Evolutionary conservation across 2,329 filamentous ascomycete genomes (phyloP).

Genomic region (Parastagonospora avenae): DNA sequence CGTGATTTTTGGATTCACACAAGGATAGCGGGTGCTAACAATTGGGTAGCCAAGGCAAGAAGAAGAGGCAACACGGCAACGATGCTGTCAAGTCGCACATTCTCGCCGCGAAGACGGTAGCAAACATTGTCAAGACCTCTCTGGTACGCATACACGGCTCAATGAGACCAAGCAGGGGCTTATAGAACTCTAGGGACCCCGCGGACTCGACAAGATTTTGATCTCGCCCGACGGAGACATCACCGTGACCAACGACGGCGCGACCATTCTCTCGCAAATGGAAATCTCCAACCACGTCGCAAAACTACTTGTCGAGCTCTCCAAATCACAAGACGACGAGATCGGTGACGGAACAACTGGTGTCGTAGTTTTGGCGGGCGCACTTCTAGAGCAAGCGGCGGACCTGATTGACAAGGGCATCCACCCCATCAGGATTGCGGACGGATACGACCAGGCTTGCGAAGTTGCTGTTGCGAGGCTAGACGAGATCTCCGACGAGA

Average conservation of each 20-base stretch:
- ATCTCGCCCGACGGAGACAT: conserved; percentile 99
- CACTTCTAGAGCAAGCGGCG: conserved; percentile 92
- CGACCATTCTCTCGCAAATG: conserved; percentile 96
- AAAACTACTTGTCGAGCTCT: conserved; percentile 94
- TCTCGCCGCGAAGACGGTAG: conserved; percentile 91
- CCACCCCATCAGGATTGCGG: conserved; percentile 96
- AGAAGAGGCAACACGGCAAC: conserved; percentile 94
- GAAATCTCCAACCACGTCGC: conserved; percentile 98
- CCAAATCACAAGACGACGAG: conserved; percentile 98
- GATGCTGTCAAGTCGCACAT: conserved; percentile 99
- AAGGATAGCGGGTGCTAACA: background rate
- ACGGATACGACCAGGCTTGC: conserved; percentile 96
- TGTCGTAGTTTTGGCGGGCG: conserved; percentile 93
- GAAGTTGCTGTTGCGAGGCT: conserved; percentile 94
- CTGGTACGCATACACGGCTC: conserved; percentile 57
- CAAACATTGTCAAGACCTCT: conserved; percentile 96
- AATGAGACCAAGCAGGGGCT: conserved; percentile 1
- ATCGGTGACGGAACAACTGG: conserved; percentile 98
- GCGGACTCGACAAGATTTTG: conserved; percentile 97
- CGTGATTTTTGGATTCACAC: conserved; percentile 29
- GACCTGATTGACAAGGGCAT: conserved; percentile 99
- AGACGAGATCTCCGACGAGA: conserved; percentile 89
- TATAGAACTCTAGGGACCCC: conserved; percentile 67
- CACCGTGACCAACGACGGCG: conserved; percentile 98
- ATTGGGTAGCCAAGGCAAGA: conserved; percentile 80